Conservation (phyloP, 2,329 filamentous ascomycete species). For the Fusarium fracticaudum region DNA sequence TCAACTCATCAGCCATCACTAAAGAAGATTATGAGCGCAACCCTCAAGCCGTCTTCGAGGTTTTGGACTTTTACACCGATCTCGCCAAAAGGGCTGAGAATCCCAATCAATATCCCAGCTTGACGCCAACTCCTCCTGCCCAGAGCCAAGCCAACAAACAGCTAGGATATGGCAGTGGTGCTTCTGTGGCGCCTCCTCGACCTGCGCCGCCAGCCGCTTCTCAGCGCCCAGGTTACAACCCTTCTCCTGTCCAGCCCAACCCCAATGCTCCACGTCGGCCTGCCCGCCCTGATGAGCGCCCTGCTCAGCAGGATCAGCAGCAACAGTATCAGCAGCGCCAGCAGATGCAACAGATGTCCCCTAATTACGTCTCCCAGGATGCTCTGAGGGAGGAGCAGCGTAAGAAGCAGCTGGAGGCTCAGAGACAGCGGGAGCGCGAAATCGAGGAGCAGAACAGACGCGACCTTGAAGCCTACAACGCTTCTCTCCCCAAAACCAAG, state of each 20-base stretch:
- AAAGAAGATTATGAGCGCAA: slow-evolving; percentile 99
- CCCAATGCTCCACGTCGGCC: slow-evolving; percentile 56
- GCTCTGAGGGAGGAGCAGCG: slow-evolving; percentile 65
- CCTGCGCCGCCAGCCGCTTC: slow-evolving; percentile 63
- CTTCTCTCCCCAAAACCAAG: slow-evolving; percentile 84
- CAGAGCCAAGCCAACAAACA: slow-evolving; percentile 68
- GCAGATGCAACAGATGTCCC: slow-evolving; percentile 66
- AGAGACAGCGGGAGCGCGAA: slow-evolving; percentile 60
- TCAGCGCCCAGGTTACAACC: slow-evolving; percentile 56
- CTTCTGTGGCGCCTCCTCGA: slow-evolving; percentile 73
- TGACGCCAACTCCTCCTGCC: slow-evolving; percentile 73
- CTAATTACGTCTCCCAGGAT: slow-evolving; percentile 64
- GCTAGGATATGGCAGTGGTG: slow-evolving; percentile 66
- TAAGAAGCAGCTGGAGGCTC: slow-evolving; percentile 70
- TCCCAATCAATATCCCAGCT: slow-evolving; percentile 72
- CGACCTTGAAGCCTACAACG: slow-evolving; percentile 89
- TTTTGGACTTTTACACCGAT: slow-evolving; percentile 86
- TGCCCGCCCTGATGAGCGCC: slow-evolving; percentile 51
- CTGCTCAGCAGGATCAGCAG: slow-evolving; percentile 51
- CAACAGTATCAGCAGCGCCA: slow-evolving; percentile 66
- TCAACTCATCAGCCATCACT: slow-evolving; percentile 96
- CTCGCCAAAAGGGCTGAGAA: slow-evolving; percentile 80
- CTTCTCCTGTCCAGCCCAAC: slow-evolving; percentile 50
- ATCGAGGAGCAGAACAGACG: slow-evolving; percentile 74
- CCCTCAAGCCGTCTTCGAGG: slow-evolving; percentile 84